phyloP scores from a whole-genome alignment of 2,329 filamentous ascomycete species.

The Apiospora saccharicola region DNA sequence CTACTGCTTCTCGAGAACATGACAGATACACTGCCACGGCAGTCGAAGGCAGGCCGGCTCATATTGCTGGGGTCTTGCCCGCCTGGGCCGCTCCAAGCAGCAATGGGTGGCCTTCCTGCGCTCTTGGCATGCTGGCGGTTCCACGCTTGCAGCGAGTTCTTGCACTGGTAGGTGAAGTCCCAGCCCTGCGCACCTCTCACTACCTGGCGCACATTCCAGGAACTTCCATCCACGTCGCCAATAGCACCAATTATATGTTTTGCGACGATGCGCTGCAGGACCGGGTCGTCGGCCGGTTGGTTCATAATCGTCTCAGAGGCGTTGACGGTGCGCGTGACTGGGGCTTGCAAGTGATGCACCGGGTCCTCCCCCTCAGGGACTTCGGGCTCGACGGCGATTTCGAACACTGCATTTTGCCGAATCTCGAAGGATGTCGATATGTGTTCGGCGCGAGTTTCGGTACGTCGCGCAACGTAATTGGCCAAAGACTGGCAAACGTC shows the following conservation, averaged over 20 bases:
- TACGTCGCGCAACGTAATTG: slow-evolving; percentile 50
- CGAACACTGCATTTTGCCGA: slow-evolving; percentile 52
- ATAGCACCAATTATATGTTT: slow-evolving; percentile 56
- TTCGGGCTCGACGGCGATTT: slow-evolving; percentile 48
- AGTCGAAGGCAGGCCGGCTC: slow-evolving; percentile 65
- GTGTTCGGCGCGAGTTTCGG: slow-evolving; percentile 58
- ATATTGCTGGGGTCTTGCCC: slow-evolving; percentile 53
- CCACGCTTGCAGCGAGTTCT: slow-evolving; percentile 61
- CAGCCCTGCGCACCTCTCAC: slow-evolving; percentile 57
- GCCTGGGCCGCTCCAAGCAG: slow-evolving; percentile 57
- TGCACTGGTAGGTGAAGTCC: slow-evolving; percentile 62
- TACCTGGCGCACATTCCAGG: slow-evolving; percentile 56
- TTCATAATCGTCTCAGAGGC: slow-evolving; percentile 56
- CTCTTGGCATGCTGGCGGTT: slow-evolving; percentile 53
- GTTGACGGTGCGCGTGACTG: slow-evolving; percentile 47
- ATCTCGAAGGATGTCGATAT: slow-evolving; percentile 57
- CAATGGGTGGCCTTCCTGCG: slow-evolving; percentile 50
- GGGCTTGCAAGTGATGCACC: slow-evolving; percentile 37
- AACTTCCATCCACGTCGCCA: slow-evolving; percentile 54
- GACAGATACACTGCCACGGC: slow-evolving; percentile 59
- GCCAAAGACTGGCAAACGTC: slow-evolving; percentile 57
- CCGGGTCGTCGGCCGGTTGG: slow-evolving; percentile 57
- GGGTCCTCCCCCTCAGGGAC: slow-evolving; percentile 44
- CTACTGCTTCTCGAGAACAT: slow-evolving; percentile 56
- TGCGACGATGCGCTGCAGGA: slow-evolving; percentile 57